These are phyloP conservation scores for Allomyces arbusculus DNA, from an alignment of 192 early-diverging fungal species.

Conservation along the genomic window DNA sequence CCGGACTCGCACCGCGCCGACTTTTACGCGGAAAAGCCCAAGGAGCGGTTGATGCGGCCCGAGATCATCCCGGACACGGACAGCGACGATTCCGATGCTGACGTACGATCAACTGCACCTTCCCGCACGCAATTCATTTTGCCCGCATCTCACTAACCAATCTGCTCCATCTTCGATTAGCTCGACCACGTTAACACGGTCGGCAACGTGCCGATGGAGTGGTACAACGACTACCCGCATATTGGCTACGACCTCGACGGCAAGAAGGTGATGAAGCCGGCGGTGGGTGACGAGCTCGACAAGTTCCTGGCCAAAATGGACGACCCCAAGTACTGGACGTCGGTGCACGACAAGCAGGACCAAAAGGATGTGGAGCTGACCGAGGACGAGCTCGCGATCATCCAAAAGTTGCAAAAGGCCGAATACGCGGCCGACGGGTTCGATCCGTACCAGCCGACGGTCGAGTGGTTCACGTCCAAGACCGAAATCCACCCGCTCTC, in stretches of 20 bases:
- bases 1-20: constrained; percentile 16
- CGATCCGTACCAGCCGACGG: constrained; percentile 78
- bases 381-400: constrained; percentile 80
- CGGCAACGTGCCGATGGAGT: constrained; percentile 89
- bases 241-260: constrained; percentile 92
- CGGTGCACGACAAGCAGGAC: constrained; percentile 61
- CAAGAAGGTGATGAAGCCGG: constrained; percentile 74
- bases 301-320: constrained; percentile 81
- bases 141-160: neutral
- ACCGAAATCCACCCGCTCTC: constrained; percentile 58
- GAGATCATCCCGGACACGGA: constrained; percentile 88
- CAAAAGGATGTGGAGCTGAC: constrained; percentile 66
- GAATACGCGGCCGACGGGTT: constrained; percentile 62
- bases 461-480: constrained; percentile 88
- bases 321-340: constrained; percentile 74
- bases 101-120: constrained; percentile 22
- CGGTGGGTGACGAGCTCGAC: constrained; percentile 79
- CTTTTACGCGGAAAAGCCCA: constrained; percentile 20
- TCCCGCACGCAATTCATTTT: neutral
- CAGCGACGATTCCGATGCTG: constrained; percentile 78
- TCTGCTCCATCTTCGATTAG: neutral
- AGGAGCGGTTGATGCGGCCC: constrained; percentile 36
- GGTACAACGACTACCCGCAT: constrained; percentile 92
- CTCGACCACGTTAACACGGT: constrained; percentile 64
- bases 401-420: constrained; percentile 66